Evolutionary conservation across 1,284 basidiomycete species (phyloP).

Genomic region (Malassezia cuniculi): DNA sequence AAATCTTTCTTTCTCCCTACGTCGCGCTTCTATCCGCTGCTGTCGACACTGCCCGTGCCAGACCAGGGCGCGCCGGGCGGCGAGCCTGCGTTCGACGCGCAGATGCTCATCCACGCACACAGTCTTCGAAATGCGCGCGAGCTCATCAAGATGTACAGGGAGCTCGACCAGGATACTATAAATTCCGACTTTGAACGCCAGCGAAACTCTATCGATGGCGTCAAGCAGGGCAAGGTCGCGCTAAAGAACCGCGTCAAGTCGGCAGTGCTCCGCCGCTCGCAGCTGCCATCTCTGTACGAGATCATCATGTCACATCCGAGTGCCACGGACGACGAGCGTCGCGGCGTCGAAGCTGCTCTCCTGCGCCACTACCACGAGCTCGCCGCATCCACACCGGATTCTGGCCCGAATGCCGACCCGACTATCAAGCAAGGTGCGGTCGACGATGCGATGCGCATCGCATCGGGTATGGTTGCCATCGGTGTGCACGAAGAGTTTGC

Average conservation of each 20-base stretch:
- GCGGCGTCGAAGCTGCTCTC: conserved; percentile 28
- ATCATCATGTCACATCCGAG: conserved; percentile 27
- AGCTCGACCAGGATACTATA: conserved; percentile 24
- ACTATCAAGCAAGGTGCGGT: conserved; percentile 50
- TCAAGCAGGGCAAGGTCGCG: conserved; percentile 24
- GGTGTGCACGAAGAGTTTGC: conserved; percentile 62
- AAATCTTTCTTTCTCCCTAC: conserved; percentile 56
- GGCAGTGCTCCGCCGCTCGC: conserved; percentile 19
- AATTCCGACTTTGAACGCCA: conserved; percentile 30
- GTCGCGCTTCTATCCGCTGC: conserved; percentile 56
- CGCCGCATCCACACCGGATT: conserved; percentile 20
- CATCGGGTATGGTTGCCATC: conserved; percentile 61
- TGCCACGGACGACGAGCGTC: conserved; percentile 29
- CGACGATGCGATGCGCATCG: conserved; percentile 57
- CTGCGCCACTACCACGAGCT: conserved; percentile 23
- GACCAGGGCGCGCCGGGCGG: conserved; percentile 58
- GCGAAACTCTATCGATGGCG: conserved; percentile 28
- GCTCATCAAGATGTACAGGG: conserved; percentile 24
- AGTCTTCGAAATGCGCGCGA: conserved; percentile 28
- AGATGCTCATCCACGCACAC: conserved; percentile 57
- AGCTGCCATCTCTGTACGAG: conserved; percentile 31
- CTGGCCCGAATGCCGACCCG: conserved; percentile 1
- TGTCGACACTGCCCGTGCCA: conserved; percentile 59
- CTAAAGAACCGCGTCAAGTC: conserved; percentile 23
- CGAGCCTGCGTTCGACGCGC: conserved; percentile 48